Base-by-base conservation (phyloP, 495 filamentous ascomycete species). In the Mytilinidion resinicola region DNA sequence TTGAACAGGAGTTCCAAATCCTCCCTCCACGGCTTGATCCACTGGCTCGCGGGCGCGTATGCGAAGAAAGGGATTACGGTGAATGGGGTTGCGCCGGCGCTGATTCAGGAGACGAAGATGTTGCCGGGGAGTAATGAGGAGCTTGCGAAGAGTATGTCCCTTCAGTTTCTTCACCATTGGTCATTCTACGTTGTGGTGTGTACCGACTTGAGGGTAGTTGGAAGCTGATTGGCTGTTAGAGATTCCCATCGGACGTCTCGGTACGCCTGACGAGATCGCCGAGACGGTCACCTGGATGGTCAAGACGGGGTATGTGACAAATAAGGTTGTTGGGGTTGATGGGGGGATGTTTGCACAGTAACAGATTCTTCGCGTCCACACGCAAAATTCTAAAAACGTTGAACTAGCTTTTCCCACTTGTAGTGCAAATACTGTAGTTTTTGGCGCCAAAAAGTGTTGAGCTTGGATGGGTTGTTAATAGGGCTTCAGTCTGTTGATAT, bases 241-340 rank as follows among this genome's bases (percentile, higher is more conserved):
- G 38, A 64, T 72, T 14, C 69, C 69, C 1, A 59, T 70, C n/a
- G 68, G 68, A 17, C 30, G 65, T 33, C 55, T 70, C 11, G 68
- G 69, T 8, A 57, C 38, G 19, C 66, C 66, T 48, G 69, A 70
- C 21, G 69, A 72, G 53, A 62, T 69, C 55, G 68, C 69, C 5
- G 66, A 68, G 38, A 70, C 69, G 12, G 66, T 72, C 25, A 14
- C 69, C n/a, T 72, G 68, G 68, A 69, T 69, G 66, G 62, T 69
- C 6, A 67, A 67, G 51, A 69, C 56, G 1, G 56, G 54, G 11
- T 72, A 69, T 63, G 59, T 70, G 14, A 70, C 66, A 0, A 72
- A 70, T 53, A 69, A 72, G 53, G 64, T 70, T 12, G 62, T 72
- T 33, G 67, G 50, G 1, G 61, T 70, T 17, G 70, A 72, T 63